These are phyloP conservation scores for Yamadazyma sp. DNA, from an alignment of 805 yeast species.

Conservation along the genomic window DNA sequence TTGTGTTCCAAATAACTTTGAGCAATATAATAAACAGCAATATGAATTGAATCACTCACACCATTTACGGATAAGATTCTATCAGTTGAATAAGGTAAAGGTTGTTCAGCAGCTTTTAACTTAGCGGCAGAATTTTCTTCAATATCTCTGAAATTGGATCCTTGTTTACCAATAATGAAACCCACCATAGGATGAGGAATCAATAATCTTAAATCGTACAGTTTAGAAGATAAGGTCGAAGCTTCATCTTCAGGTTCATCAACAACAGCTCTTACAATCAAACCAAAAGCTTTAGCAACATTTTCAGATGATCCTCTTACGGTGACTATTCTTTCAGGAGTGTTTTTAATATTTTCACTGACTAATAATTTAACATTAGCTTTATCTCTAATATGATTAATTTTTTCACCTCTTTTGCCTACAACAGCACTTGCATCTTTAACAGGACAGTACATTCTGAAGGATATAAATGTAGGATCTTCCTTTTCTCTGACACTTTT, in stretches of 20 bases:
- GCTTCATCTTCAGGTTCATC: conserved; percentile 67
- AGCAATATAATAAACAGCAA: conserved; percentile 72
- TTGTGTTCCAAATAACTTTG: conserved; percentile 64
- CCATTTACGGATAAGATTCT: conserved; percentile 68
- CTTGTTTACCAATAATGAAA: conserved; percentile 74
- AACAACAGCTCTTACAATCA: conserved; percentile 62
- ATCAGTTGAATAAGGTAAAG: conserved; percentile 75
- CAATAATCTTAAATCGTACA: conserved; percentile 56
- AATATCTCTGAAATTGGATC: conserved; percentile 71
- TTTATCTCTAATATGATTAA: conserved; percentile 58
- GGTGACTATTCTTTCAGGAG: conserved; percentile 71
- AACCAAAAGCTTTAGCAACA: conserved; percentile 79
- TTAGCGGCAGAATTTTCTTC: conserved; percentile 80
- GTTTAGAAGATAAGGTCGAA: conserved; percentile 52
- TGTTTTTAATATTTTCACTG: conserved; percentile 67
- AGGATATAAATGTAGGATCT: conserved; percentile 61
- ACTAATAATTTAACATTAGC: conserved; percentile 67
- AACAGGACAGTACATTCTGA: conserved; percentile 73
- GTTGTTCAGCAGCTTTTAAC: conserved; percentile 67
- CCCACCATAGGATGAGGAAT: conserved; percentile 82
- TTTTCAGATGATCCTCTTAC: conserved; percentile 73
- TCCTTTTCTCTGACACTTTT: conserved; percentile 26
- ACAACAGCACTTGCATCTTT: conserved; percentile 74
- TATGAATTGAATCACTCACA: conserved; percentile 83
- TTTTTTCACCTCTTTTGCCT: conserved; percentile 78